Percentiles rank a stretch among this genome's conserved stretches.
These are phyloP conservation scores for Chaetomium olivaceum DNA, from an alignment of 2,329 filamentous ascomycete species.

Conservation along the genomic window DNA sequence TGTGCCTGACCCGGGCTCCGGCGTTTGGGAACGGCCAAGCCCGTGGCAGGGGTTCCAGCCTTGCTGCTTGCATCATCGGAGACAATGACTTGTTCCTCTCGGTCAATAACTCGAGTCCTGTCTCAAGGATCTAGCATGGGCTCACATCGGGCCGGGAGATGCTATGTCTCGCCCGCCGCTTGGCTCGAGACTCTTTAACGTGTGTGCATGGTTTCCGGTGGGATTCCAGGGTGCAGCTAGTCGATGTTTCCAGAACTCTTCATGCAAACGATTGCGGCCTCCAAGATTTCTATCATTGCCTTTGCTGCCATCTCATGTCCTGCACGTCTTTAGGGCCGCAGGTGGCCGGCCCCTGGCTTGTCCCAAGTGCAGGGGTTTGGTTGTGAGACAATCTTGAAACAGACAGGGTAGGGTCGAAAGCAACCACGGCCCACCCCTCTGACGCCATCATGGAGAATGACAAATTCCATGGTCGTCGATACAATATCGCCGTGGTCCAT, in stretches of 20 bases:
- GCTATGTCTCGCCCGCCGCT: not conserved
- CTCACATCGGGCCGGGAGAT: slow-evolving; percentile 1
- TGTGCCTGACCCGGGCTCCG: slow-evolving; percentile 15
- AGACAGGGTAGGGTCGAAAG: not conserved
- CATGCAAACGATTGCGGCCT: slow-evolving; percentile 15
- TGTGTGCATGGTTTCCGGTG: not conserved
- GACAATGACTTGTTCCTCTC: slow-evolving; percentile 4
- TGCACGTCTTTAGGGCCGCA: not conserved
- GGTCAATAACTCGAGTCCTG: not conserved
- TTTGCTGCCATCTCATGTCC: slow-evolving; percentile 5
- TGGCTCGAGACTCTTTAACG: slow-evolving; percentile 1
- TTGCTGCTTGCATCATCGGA: slow-evolving; percentile 21
- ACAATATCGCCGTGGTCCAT: too few relatives aligned
- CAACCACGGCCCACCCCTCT: slow-evolving; percentile 17
- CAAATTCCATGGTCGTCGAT: slow-evolving; percentile 9
- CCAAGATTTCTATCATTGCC: slow-evolving; percentile 11
- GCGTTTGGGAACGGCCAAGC: slow-evolving; percentile 19
- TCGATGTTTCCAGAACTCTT: not conserved
- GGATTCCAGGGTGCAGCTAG: not conserved
- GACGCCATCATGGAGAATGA: slow-evolving; percentile 17
- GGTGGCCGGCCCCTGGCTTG: slow-evolving; percentile 5
- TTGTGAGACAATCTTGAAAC: slow-evolving; percentile 30
- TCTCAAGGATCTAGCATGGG: slow-evolving; percentile 19
- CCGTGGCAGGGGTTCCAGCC: slow-evolving; percentile 7
- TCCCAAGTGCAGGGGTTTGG: slow-evolving; percentile 15